phyloP scores from a whole-genome alignment of 2,329 filamentous ascomycete species.

The Beauveria caledonica region DNA sequence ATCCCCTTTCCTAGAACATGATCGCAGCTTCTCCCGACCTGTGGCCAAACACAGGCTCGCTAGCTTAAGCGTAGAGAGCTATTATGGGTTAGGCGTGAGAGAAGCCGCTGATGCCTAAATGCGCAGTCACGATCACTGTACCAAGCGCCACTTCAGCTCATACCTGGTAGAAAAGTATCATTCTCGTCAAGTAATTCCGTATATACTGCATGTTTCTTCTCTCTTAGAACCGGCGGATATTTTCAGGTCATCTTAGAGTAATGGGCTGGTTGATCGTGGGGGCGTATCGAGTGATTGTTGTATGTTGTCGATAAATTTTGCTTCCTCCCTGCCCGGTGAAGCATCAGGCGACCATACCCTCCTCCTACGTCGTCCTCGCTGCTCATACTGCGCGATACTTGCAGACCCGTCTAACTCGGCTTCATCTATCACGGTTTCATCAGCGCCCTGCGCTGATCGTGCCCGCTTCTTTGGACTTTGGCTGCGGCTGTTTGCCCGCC shows the following conservation, averaged over 20 bases:
- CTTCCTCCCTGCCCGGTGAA: not conserved
- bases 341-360: not conserved
- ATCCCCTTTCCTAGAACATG: too few species aligned
- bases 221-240: too few species aligned
- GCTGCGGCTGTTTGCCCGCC: not conserved
- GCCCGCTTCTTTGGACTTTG: not conserved
- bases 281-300: not conserved
- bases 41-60: too few species aligned
- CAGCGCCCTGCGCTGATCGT: not conserved
- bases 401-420: not conserved
- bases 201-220: too few species aligned
- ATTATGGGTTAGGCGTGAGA: too few species aligned
- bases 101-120: too few species aligned
- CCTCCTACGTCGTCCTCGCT: not conserved
- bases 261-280: not conserved
- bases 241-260: not conserved
- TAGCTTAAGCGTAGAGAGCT: too few species aligned
- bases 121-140: too few species aligned
- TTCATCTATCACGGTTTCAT: not conserved
- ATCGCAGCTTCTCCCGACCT: too few species aligned
- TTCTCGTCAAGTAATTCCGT: too few species aligned
- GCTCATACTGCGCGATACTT: not conserved
- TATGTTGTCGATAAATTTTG: not conserved
- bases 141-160: too few species aligned
- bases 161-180: too few species aligned